These are phyloP conservation scores for Phyllosticta paracitricarpa DNA, from an alignment of 2,329 filamentous ascomycete species.

Conservation along the genomic window DNA sequence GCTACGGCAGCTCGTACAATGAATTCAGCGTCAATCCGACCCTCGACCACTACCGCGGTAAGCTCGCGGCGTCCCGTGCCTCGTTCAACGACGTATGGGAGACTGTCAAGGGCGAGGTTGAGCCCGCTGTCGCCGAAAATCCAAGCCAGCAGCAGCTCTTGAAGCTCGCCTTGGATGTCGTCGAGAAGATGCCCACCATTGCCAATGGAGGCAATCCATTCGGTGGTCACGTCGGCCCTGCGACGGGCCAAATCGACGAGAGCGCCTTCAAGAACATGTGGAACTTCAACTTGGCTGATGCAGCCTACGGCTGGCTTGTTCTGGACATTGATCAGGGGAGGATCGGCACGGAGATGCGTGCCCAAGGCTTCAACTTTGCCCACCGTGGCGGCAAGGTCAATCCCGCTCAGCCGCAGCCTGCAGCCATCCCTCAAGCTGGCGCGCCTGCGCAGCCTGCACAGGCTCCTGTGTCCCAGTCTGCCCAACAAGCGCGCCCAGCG, in stretches of 20 bases:
- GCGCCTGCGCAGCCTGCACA: conserved; percentile 14
- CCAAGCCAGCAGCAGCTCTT: conserved; percentile 88
- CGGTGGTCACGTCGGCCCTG: conserved; percentile 68
- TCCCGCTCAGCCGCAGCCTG: conserved; percentile 19
- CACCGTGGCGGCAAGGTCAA: conserved; percentile 72
- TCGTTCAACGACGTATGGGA: conserved; percentile 99
- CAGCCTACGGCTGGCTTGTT: conserved; percentile 91
- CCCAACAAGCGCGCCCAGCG: conserved; percentile 22
- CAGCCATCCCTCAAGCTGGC: conserved; percentile 19
- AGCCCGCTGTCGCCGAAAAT: conserved; percentile 87
- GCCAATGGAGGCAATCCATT: conserved; percentile 96
- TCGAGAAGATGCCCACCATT: conserved; percentile 95
- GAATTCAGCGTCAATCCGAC: conserved; percentile 99
- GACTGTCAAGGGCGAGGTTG: conserved; percentile 91
- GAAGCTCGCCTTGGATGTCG: conserved; percentile 81
- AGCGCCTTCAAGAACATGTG: conserved; percentile 99
- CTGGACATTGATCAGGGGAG: conserved; percentile 90
- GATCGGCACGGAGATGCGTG: conserved; percentile 97
- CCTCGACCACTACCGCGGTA: conserved; percentile 94
- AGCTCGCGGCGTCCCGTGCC: conserved; percentile 93
- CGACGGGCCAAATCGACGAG: conserved; percentile 86
- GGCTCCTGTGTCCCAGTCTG: background rate
- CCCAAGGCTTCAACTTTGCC: conserved; percentile 98
- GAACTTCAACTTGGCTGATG: conserved; percentile 98
- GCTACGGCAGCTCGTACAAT: conserved; percentile 98